Percentiles rank a stretch among this genome's conserved stretches.
These are phyloP conservation scores for Dendrostoma leiphaemia DNA, from an alignment of 2,329 filamentous ascomycete species.

Conservation along the genomic window DNA sequence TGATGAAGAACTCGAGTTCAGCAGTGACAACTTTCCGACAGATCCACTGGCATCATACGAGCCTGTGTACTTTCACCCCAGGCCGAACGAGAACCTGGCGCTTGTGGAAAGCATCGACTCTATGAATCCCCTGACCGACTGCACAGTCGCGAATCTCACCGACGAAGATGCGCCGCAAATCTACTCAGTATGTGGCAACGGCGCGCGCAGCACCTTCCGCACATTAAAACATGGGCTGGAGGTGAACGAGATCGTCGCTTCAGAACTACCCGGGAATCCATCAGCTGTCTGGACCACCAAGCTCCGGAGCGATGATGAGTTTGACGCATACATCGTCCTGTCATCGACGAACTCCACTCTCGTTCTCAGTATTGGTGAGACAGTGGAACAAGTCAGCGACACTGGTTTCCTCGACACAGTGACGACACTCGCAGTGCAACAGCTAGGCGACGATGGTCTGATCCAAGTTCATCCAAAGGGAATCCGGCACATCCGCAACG, in stretches of 20 bases:
- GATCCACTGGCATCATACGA: conserved; percentile 71
- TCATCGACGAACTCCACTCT: conserved; percentile 88
- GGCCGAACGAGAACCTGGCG: conserved; percentile 76
- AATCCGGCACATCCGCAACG: conserved; percentile 81
- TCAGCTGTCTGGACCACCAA: conserved; percentile 96
- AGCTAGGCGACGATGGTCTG: conserved; percentile 88
- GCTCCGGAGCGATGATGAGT: conserved; percentile 75
- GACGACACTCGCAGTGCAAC: conserved; percentile 86
- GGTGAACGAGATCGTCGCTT: conserved; percentile 94
- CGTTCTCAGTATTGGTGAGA: conserved; percentile 93
- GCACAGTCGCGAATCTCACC: conserved; percentile 86
- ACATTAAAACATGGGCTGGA: conserved; percentile 90
- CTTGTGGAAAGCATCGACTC: conserved; percentile 82
- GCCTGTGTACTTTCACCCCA: conserved; percentile 81
- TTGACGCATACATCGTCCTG: conserved; percentile 92
- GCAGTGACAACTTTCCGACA: conserved; percentile 76
- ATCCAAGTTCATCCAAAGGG: conserved; percentile 97
- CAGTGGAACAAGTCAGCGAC: conserved; percentile 91
- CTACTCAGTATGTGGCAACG: conserved; percentile 86
- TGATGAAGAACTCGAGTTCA: conserved; percentile 83
- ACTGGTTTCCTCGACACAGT: conserved; percentile 89
- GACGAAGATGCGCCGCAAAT: conserved; percentile 96
- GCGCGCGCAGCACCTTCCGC: conserved; percentile 85
- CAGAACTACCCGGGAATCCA: conserved; percentile 83
- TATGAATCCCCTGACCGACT: conserved; percentile 88